Evolutionary conservation across 805 yeast genomes (phyloP).

Genomic region (Saturnispora saitoi): DNA sequence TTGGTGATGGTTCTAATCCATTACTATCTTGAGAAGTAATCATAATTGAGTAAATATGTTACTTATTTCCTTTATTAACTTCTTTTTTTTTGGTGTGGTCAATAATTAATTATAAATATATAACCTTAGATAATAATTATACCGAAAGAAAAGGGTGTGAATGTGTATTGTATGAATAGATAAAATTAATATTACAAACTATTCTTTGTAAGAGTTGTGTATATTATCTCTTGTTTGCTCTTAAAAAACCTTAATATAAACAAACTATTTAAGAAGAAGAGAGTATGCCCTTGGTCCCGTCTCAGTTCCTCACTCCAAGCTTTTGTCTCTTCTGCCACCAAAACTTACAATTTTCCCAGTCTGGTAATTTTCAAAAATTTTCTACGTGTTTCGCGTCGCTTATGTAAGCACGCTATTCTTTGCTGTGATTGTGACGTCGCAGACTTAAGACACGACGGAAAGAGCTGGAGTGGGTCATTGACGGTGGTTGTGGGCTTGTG

Average conservation of each 20-base stretch:
- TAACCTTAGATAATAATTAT: too few species aligned
- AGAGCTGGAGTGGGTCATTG: slow-evolving; percentile 1
- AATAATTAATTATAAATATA: too few species aligned
- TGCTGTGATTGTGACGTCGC: background rate
- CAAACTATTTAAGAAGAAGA: background rate
- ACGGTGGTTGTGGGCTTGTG: slow-evolving; percentile 7
- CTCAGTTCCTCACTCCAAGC: background rate
- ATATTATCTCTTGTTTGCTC: background rate
- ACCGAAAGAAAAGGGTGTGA: too few species aligned
- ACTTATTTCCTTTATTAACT: background rate
- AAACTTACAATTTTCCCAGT: background rate
- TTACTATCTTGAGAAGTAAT: background rate
- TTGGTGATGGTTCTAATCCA: slow-evolving; percentile 4
- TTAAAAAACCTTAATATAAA: background rate
- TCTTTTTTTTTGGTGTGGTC: background rate
- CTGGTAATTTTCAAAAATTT: background rate
- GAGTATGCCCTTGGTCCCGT: background rate
- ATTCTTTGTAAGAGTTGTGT: too few species aligned
- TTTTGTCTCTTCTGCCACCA: background rate
- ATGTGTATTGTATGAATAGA: too few species aligned
- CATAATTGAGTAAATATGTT: background rate
- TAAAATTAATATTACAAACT: too few species aligned
- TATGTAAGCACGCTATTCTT: background rate
- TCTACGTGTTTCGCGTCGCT: background rate
- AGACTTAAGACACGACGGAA: slow-evolving; percentile 6